phyloP scores from a whole-genome alignment of 768 basidiomycete species.

The Scleroderma bovista region DNA sequence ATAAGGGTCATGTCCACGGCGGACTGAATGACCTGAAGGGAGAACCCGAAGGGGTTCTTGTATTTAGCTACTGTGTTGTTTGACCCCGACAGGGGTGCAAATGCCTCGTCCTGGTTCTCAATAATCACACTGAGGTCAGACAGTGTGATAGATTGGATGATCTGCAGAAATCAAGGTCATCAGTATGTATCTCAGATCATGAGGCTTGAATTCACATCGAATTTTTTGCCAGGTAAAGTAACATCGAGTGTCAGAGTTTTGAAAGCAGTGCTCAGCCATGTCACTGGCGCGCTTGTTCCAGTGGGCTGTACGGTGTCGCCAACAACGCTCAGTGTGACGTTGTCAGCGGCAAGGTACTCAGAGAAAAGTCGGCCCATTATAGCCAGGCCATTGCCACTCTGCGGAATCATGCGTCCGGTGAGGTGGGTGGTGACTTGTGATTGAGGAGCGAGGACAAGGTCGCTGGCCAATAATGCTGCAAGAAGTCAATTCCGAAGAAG shows the following conservation, averaged over 20 bases:
- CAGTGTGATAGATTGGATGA: conserved; percentile 60
- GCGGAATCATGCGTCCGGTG: conserved; percentile 58
- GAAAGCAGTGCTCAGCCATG: conserved; percentile 69
- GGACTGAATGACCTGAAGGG: conserved; percentile 55
- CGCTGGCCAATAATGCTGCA: conserved; percentile 46
- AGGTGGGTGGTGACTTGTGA: conserved; percentile 47
- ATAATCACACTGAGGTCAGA: conserved; percentile 53
- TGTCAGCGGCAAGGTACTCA: conserved; percentile 55
- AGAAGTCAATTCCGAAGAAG: background rate
- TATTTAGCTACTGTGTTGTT: conserved; percentile 50
- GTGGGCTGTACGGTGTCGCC: conserved; percentile 58
- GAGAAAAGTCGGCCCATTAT: conserved; percentile 61
- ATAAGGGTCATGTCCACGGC: conserved; percentile 50
- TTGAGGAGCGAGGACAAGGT: conserved; percentile 46
- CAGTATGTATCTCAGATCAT: background rate
- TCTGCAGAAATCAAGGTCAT: conserved; percentile 22
- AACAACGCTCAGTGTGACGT: conserved; percentile 53
- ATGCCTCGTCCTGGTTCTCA: conserved; percentile 46
- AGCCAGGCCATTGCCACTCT: conserved; percentile 48
- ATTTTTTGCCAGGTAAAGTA: conserved; percentile 55
- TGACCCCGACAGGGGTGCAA: conserved; percentile 56
- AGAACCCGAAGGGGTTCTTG: conserved; percentile 75
- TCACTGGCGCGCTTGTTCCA: conserved; percentile 45
- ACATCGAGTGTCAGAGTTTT: conserved; percentile 58
- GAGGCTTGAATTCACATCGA: conserved; percentile 33